These are phyloP conservation scores for Candida awuae DNA, from an alignment of 805 yeast genomes.

Conservation along the genomic window DNA sequence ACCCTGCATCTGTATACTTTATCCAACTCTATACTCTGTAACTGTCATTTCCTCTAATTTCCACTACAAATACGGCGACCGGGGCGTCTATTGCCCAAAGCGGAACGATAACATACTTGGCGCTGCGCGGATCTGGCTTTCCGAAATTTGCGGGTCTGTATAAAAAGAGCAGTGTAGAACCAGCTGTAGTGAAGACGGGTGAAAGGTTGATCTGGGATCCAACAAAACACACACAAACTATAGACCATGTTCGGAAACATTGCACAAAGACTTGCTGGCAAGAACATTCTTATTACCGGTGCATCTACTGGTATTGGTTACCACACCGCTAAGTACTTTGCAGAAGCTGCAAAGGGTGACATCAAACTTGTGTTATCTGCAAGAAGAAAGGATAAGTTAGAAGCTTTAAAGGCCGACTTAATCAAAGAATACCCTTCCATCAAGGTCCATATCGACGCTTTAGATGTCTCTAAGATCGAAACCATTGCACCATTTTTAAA, in stretches of 20 bases:
- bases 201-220: no score
- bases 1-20: neutral
- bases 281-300: slow-evolving; percentile 83
- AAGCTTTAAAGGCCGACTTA: slow-evolving; percentile 32
- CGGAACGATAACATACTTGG: no score
- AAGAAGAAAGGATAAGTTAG: slow-evolving; percentile 42
- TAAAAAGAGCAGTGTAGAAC: no score
- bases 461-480: slow-evolving; percentile 36
- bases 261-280: slow-evolving; percentile 71
- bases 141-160: no score
- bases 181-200: no score
- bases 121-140: slow-evolving; percentile 6
- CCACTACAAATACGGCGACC: neutral
- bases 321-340: slow-evolving; percentile 84
- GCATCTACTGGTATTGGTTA: slow-evolving; percentile 95
- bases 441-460: slow-evolving; percentile 27
- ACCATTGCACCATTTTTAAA: slow-evolving; percentile 40
- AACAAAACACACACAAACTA: neutral
- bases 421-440: slow-evolving; percentile 28
- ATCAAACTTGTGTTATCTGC: slow-evolving; percentile 45
- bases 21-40: neutral
- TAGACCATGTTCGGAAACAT: slow-evolving; percentile 38
- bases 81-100: no score
- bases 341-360: slow-evolving; percentile 48
- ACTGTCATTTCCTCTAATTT: neutral